Percentiles rank a stretch among this genome's conserved stretches.
Evolutionary conservation across 257 asterid genomes (phyloP).

Genomic region (Ophiorrhiza pumila): DNA sequence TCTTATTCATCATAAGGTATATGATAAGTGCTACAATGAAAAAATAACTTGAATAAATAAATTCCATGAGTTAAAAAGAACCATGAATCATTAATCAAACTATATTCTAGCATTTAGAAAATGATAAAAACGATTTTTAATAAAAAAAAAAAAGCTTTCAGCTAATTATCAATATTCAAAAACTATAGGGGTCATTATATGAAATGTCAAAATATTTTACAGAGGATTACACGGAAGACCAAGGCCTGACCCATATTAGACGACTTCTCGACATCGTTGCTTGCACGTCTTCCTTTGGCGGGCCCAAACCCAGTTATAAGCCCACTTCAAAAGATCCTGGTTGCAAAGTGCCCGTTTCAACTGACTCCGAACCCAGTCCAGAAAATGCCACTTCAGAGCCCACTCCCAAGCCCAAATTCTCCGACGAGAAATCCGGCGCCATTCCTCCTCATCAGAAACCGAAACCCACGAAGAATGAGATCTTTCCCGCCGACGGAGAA

Average conservation of each 20-base stretch:
- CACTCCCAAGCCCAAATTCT: slow-evolving; percentile 29
- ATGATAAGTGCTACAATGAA: too few species aligned
- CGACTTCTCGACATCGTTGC: slow-evolving; percentile 69
- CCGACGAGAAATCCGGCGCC: slow-evolving; percentile 38
- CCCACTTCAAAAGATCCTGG: slow-evolving; percentile 38
- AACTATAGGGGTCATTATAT: background rate
- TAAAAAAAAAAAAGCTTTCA: background rate
- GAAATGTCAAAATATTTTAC: background rate
- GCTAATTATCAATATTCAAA: background rate
- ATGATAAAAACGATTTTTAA: background rate
- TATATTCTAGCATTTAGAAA: background rate
- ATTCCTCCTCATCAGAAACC: slow-evolving; percentile 27
- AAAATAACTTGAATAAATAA: background rate
- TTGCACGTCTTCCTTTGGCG: slow-evolving; percentile 61
- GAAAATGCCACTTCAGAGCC: slow-evolving; percentile 34
- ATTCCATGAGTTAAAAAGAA: background rate
- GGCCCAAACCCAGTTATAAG: slow-evolving; percentile 39
- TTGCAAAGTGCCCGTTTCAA: slow-evolving; percentile 31
- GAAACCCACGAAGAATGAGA: slow-evolving; percentile 39
- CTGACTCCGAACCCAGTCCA: slow-evolving; percentile 29
- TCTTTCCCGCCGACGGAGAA: slow-evolving; percentile 29
- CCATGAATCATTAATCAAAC: background rate
- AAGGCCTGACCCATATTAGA: slow-evolving; percentile 63
- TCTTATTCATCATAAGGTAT: too few species aligned
- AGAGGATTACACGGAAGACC: slow-evolving; percentile 71